These are phyloP conservation scores for Crocinoboletus sp. DNA, from an alignment of 1,284 basidiomycete species.

Conservation along the genomic window DNA sequence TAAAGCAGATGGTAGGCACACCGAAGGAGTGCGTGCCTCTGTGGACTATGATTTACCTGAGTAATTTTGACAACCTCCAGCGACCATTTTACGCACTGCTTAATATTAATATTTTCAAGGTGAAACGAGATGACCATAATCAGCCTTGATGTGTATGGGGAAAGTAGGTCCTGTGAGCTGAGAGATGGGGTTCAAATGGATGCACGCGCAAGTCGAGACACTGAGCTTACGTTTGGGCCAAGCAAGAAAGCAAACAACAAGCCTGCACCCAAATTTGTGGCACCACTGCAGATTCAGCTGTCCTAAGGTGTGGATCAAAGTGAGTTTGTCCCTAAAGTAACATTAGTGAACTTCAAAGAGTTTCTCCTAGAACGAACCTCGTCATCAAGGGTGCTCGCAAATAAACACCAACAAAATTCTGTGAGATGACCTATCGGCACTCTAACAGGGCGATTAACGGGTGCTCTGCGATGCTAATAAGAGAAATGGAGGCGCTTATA, in stretches of 20 bases:
- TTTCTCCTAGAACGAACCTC: constrained; percentile 33
- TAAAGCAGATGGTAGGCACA: too few species aligned
- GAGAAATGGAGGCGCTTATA: neutral
- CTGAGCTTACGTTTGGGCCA: constrained; percentile 46
- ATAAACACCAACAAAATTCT: constrained; percentile 46
- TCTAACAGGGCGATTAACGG: constrained; percentile 62
- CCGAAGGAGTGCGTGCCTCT: too few species aligned
- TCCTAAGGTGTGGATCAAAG: constrained; percentile 45
- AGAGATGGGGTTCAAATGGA: constrained; percentile 7
- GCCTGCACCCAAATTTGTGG: constrained; percentile 52
- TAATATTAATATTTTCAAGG: constrained; percentile 52
- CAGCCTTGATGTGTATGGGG: constrained; percentile 48
- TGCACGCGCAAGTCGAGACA: constrained; percentile 1
- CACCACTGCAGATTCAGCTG: constrained; percentile 50
- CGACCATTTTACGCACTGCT: constrained; percentile 41
- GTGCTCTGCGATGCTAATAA: constrained; percentile 39
- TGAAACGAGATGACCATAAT: constrained; percentile 50
- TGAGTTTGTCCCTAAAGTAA: constrained; percentile 41
- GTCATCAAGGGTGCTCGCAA: constrained; percentile 57
- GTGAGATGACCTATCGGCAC: constrained; percentile 64
- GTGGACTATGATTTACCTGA: constrained; percentile 33
- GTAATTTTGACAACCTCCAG: neutral
- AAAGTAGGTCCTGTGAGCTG: constrained; percentile 50
- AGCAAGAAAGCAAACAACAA: constrained; percentile 45
- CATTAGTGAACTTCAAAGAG: constrained; percentile 6